Evolutionary conservation across 2,329 filamentous ascomycete species (phyloP), one percentile per base, ranked within the genome.

Genomic region (Claviceps sorghi): DNA sequence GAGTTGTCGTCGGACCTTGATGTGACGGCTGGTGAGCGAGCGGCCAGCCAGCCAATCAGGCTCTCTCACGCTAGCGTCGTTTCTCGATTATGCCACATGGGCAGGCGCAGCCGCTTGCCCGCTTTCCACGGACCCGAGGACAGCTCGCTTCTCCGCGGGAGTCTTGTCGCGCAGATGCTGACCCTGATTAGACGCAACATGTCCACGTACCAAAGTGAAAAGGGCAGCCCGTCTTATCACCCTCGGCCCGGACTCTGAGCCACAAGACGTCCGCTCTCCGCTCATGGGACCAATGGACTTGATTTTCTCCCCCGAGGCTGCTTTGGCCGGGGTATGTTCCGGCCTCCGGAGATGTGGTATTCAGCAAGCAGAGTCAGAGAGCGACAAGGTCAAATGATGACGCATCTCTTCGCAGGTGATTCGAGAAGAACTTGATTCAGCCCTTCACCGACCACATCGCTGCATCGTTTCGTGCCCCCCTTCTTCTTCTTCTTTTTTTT

Each of bases 271-370:
- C 38, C 2, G 29, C n/a, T 21, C 43, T 15, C 29, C n/a, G 44
- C 10, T 38, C 2, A 17, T 19, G 10, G 15, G 13, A 30, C 52
- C 43, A 42, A 53, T 51, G 7, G 22, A 15, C 2, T 11, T 19
- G 22, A 15, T 4, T 11, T 19, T 32, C 26, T 21, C 17, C 13
- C 15, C 40, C 13, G 26, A 26, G 32, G 41, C 17, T 36, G 36
- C 26, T 6, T 41, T 19, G 46, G 1, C 42, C 46, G 48, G 48
- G 43, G 17, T 15, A 7, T 9, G 13, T 44, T 32, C 44, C 52
- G 52, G 52, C 51, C 38, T 32, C 44, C 52, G 52, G 52, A 53
- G 52, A 53, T 53, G 52, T 30, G n/a, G n/a, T 19, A 26, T 51
- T 38, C 30, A 26, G 21, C 3, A 26, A 5, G 26, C 3, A 5